Percentiles rank a stretch among this genome's conserved stretches.
These are phyloP conservation scores for Solanum sejunctum DNA, from an alignment of 257 asterid species.

Conservation along the genomic window DNA sequence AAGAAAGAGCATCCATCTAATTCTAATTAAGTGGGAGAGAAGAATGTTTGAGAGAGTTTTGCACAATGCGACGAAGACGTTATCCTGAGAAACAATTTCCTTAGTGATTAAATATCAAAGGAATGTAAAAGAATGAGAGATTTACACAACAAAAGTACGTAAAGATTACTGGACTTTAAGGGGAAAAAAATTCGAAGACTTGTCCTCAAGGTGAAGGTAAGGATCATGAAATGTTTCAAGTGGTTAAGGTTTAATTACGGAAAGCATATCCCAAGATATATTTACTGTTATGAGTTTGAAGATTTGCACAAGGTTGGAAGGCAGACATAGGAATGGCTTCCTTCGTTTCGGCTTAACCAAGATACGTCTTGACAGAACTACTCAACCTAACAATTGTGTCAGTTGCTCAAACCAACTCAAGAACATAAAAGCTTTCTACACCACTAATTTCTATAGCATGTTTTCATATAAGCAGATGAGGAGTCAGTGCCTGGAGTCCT, in stretches of 20 bases:
- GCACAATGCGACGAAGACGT: too few species aligned
- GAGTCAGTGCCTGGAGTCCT: not conserved
- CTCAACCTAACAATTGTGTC: not conserved
- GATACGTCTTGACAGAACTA: not conserved
- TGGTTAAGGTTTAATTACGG: not conserved
- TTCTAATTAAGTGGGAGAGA: not conserved
- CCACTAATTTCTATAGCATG: not conserved
- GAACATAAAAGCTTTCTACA: not conserved
- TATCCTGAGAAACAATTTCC: not conserved
- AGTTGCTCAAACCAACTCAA: not conserved
- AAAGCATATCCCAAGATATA: not conserved
- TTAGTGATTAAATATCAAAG: not conserved
- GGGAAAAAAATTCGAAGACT: not conserved
- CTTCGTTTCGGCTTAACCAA: not conserved
- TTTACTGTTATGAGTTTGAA: not conserved
- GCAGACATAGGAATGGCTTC: not conserved
- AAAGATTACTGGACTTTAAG: not conserved
- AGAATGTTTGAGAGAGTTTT: not conserved
- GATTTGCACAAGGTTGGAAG: not conserved
- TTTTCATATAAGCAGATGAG: not conserved
- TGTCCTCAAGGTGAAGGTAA: not conserved
- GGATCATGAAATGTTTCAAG: not conserved
- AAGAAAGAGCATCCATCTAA: not conserved
- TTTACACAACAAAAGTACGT: not conserved
- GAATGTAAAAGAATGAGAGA: not conserved